A percentile compares a stretch with the other conserved stretches of the same genome.
Evolutionary conservation across 306 rosid genomes (phyloP).

Genomic region (Dryas alaskensis): DNA sequence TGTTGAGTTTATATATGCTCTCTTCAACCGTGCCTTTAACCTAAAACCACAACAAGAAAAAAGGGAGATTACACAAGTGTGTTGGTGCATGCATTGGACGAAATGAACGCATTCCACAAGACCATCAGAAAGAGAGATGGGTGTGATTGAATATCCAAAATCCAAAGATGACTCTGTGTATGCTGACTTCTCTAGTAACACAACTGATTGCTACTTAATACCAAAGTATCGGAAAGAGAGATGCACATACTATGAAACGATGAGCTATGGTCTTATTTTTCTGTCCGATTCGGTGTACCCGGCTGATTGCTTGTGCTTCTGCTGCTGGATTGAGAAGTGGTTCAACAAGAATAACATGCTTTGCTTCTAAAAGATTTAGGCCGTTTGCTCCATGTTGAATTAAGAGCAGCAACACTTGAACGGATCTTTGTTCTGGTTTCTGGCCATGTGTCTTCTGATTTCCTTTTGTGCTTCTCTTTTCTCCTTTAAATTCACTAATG

Average conservation of each 20-base stretch:
- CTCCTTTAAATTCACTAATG: slow-evolving; percentile 79
- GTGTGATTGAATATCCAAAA: background rate
- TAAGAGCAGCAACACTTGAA: slow-evolving; percentile 78
- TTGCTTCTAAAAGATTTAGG: slow-evolving; percentile 92
- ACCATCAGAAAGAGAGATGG: background rate
- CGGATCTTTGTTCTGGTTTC: slow-evolving; percentile 36
- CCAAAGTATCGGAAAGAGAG: background rate
- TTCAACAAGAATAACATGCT: slow-evolving; percentile 87
- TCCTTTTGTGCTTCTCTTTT: slow-evolving; percentile 40
- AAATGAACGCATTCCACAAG: background rate
- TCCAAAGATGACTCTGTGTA: background rate
- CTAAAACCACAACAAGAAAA: slow-evolving; percentile 32
- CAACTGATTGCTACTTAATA: no score
- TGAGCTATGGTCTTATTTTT: slow-evolving; percentile 70
- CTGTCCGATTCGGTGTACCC: slow-evolving; percentile 92
- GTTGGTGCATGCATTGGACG: background rate
- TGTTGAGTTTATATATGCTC: slow-evolving; percentile 75
- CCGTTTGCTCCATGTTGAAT: slow-evolving; percentile 96
- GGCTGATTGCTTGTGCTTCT: slow-evolving; percentile 94
- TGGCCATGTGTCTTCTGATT: slow-evolving; percentile 21
- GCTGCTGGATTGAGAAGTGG: slow-evolving; percentile 95
- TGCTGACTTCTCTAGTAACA: no score
- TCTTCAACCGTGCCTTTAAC: slow-evolving; percentile 88
- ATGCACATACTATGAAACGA: slow-evolving; percentile 68
- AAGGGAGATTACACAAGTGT: background rate